A percentile compares a stretch with the other conserved stretches of the same genome.
These are phyloP conservation scores for Asterophora lycoperdoides DNA, from an alignment of 768 basidiomycete genomes.

Conservation along the genomic window DNA sequence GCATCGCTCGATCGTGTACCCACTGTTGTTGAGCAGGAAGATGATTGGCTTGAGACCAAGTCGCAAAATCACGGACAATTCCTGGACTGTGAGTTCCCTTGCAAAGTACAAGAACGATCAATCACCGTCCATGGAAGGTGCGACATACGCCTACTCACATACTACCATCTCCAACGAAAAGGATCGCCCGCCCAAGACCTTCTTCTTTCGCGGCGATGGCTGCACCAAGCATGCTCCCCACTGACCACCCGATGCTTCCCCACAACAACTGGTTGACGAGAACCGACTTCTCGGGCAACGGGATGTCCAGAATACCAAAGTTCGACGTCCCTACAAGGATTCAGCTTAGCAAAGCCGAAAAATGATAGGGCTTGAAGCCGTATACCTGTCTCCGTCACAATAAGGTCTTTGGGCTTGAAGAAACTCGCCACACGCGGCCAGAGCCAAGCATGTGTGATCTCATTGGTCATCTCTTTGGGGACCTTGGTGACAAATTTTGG, in stretches of 20 bases:
- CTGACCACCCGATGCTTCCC: constrained; percentile 91
- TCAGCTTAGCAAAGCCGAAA: no score
- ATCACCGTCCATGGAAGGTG: neutral
- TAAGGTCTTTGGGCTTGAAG: constrained; percentile 68
- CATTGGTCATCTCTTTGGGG: constrained; percentile 42
- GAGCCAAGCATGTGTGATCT: constrained; percentile 75
- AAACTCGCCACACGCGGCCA: constrained; percentile 78
- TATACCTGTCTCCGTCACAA: constrained; percentile 83
- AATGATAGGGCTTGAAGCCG: neutral
- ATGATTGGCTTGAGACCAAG: constrained; percentile 74
- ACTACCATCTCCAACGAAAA: constrained; percentile 85
- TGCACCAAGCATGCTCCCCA: constrained; percentile 73
- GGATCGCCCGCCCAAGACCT: constrained; percentile 60
- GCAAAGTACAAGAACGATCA: neutral
- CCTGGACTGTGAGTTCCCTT: constrained; percentile 78
- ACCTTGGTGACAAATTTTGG: constrained; percentile 39
- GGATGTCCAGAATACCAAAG: constrained; percentile 82
- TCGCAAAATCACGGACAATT: constrained; percentile 79
- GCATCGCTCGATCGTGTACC: constrained; percentile 85
- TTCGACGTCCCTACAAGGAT: constrained; percentile 58
- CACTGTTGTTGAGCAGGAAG: constrained; percentile 78
- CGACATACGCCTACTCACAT: constrained; percentile 42
- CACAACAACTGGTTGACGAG: constrained; percentile 79
- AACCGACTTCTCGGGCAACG: constrained; percentile 64
- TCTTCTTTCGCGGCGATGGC: constrained; percentile 73